Percentiles rank a stretch among this genome's conserved stretches.
Conservation (phyloP, 2,329 filamentous ascomycete genomes). For the Drechslera avenae region DNA sequence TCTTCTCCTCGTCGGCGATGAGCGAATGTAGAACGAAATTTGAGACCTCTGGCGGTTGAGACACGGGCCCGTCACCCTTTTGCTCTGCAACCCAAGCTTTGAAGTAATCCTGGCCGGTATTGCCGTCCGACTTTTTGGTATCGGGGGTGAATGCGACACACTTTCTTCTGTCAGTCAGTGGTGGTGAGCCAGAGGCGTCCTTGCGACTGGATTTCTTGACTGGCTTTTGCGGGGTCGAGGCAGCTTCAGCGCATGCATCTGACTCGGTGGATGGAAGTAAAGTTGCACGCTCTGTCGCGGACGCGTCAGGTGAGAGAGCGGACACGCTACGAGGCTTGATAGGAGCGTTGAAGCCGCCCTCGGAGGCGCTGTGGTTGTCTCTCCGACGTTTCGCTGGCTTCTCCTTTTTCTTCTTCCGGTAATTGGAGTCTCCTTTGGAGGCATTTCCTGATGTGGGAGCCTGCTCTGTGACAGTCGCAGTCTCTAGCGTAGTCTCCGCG, state of each 20-base stretch:
- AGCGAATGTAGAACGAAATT: slow-evolving; percentile 34
- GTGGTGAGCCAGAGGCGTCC: slow-evolving; percentile 31
- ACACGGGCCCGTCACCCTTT: slow-evolving; percentile 31
- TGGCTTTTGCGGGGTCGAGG: slow-evolving; percentile 28
- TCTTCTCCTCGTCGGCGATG: slow-evolving; percentile 19
- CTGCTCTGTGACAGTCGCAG: slow-evolving; percentile 9
- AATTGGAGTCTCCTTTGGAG: slow-evolving; percentile 44
- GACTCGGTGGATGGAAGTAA: slow-evolving; percentile 42
- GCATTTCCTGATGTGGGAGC: slow-evolving; percentile 14
- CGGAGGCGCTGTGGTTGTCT: slow-evolving; percentile 14
- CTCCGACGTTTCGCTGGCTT: slow-evolving; percentile 25
- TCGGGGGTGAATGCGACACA: slow-evolving; percentile 69
- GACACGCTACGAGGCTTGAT: slow-evolving; percentile 12
- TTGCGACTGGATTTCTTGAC: slow-evolving; percentile 20
- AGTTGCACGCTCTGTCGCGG: slow-evolving; percentile 19
- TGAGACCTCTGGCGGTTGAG: slow-evolving; percentile 30
- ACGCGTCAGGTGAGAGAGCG: slow-evolving; percentile 31
- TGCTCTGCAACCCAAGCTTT: slow-evolving; percentile 54
- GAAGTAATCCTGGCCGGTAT: slow-evolving; percentile 59
- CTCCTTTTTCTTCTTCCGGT: slow-evolving; percentile 44
- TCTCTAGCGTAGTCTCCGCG: slow-evolving; percentile 11
- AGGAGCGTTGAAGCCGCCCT: slow-evolving; percentile 10
- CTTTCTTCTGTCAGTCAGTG: slow-evolving; percentile 52
- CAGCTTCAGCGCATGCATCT: slow-evolving; percentile 12
- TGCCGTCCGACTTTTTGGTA: slow-evolving; percentile 64